Percentiles rank a stretch among this genome's conserved stretches.
These are phyloP conservation scores for Rickenella mellea DNA, from an alignment of 768 basidiomycete genomes.

Conservation along the genomic window DNA sequence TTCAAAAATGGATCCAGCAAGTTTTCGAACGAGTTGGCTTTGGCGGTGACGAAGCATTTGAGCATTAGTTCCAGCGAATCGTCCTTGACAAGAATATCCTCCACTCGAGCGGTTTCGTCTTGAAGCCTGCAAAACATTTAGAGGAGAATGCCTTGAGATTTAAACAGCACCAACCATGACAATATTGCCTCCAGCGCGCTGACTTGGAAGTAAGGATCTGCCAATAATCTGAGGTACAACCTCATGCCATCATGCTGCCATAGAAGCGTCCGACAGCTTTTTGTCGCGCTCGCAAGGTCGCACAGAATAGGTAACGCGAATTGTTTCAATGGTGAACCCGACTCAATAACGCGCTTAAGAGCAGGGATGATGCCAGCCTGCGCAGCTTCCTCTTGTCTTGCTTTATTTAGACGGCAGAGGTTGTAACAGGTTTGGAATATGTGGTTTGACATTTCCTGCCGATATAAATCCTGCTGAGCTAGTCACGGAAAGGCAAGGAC, in stretches of 20 bases:
- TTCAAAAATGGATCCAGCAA: conserved; percentile 89
- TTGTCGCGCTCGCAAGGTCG: conserved; percentile 91
- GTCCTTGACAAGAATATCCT: conserved; percentile 72
- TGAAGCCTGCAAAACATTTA: conserved; percentile 53
- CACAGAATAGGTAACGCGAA: conserved; percentile 96
- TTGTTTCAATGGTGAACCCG: conserved; percentile 88
- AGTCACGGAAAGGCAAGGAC: not conserved
- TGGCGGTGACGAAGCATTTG: conserved; percentile 73
- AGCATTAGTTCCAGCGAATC: conserved; percentile 60
- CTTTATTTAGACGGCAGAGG: conserved; percentile 89
- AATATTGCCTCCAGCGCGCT: conserved; percentile 85
- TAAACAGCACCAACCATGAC: conserved; percentile 55
- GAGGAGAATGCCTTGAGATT: not conserved
- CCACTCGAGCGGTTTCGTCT: conserved; percentile 90
- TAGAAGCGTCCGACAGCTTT: conserved; percentile 78
- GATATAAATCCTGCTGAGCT: not conserved
- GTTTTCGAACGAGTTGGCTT: conserved; percentile 87
- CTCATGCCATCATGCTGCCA: conserved; percentile 91
- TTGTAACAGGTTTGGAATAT: conserved; percentile 97
- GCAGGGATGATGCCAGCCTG: conserved; percentile 91
- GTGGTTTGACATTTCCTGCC: conserved; percentile 94
- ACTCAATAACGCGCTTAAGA: conserved; percentile 80
- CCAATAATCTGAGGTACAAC: conserved; percentile 69
- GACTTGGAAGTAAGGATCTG: conserved; percentile 87
- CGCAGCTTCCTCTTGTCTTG: conserved; percentile 93